Percentiles rank a stretch among this genome's conserved stretches.
phyloP scores from a whole-genome alignment of 805 yeast species.

The Kurtzmaniella cleridarum region DNA sequence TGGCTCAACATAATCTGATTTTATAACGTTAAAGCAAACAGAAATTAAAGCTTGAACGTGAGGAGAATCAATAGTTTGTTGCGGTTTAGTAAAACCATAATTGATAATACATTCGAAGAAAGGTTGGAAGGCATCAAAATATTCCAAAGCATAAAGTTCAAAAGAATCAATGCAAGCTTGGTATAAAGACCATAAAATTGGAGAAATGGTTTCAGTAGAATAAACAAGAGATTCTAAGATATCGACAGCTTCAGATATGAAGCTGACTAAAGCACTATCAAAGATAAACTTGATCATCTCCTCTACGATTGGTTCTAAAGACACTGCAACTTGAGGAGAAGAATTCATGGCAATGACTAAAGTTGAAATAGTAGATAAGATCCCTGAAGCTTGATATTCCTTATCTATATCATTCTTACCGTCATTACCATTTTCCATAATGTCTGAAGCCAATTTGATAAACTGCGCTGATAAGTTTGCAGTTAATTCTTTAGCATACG shows the following conservation, averaged over 20 bases:
- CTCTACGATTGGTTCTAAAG: conserved; percentile 28
- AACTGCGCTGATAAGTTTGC: conserved; percentile 67
- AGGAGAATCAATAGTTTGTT: conserved; percentile 31
- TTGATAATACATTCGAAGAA: conserved; percentile 51
- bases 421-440: conserved; percentile 17
- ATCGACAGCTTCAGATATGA: conserved; percentile 34
- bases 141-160: conserved; percentile 56
- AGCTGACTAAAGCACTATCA: conserved; percentile 35
- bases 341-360: conserved; percentile 38
- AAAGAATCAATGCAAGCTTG: conserved; percentile 46
- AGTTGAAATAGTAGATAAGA: conserved; percentile 37
- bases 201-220: conserved; percentile 48
- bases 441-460: conserved; percentile 60
- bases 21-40: conserved; percentile 30
- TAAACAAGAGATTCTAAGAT: conserved; percentile 49
- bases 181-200: conserved; percentile 49
- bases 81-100: conserved; percentile 41
- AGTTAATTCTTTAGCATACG: conserved; percentile 38
- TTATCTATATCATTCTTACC: conserved; percentile 26
- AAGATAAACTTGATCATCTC: conserved; percentile 30
- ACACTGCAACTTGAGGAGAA: conserved; percentile 31
- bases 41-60: conserved; percentile 33
- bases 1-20: conserved; percentile 32
- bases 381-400: conserved; percentile 41
- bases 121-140: conserved; percentile 50